These are phyloP conservation scores for Murraya koenigii DNA, from an alignment of 345 rosid species.

Conservation along the genomic window DNA sequence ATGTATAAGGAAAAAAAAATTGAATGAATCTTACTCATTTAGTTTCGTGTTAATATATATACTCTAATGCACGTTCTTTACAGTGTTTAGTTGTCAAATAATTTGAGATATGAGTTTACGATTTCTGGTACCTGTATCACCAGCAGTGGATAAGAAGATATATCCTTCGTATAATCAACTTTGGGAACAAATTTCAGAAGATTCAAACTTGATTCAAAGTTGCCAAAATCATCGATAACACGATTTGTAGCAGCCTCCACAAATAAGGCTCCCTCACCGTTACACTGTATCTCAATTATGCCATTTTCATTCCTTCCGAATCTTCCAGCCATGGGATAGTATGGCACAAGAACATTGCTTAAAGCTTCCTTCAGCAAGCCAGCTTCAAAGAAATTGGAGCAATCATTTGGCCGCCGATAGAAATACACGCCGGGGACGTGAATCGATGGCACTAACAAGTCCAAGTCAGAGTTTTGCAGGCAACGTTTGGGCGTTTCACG, in stretches of 20 bases:
- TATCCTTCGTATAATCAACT: conserved; percentile 14
- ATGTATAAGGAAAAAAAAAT: no score
- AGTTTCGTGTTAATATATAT: no score
- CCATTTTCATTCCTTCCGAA: conserved; percentile 20
- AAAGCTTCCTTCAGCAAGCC: conserved; percentile 28
- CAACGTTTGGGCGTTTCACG: conserved; percentile 22
- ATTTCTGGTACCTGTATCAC: conserved; percentile 19
- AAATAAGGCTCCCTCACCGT: conserved; percentile 30
- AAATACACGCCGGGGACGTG: conserved; percentile 17
- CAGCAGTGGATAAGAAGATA: conserved; percentile 29
- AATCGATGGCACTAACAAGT: background rate
- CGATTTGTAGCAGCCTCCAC: conserved; percentile 26
- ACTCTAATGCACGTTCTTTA: no score
- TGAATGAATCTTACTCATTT: no score
- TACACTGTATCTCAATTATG: conserved; percentile 27
- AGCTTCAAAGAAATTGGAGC: conserved; percentile 13
- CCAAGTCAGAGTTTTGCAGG: conserved; percentile 29
- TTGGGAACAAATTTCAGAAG: conserved; percentile 24
- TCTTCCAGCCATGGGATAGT: conserved; percentile 39
- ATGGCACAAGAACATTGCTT: conserved; percentile 28
- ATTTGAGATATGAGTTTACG: no score
- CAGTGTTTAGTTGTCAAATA: no score
- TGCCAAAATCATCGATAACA: background rate
- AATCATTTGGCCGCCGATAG: conserved; percentile 18
- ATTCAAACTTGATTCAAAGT: conserved; percentile 3